Evolutionary conservation across 768 basidiomycete genomes (phyloP), one percentile per base, ranked within the genome.

Genomic region (Boletus sp.): DNA sequence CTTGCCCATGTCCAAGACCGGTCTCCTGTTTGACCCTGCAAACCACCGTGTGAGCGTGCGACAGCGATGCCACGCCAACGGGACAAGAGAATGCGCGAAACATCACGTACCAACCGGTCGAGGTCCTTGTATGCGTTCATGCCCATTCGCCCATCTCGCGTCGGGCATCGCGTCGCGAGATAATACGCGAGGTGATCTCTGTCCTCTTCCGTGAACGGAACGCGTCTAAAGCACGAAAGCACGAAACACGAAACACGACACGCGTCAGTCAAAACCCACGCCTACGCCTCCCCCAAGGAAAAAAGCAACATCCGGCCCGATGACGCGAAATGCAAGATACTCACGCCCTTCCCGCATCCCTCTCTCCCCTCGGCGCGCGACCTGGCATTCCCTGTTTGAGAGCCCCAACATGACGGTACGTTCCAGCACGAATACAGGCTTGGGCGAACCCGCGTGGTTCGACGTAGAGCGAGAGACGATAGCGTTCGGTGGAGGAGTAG

Each of bases 131-230:
- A 87, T 14, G 82, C 53, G 0, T 29, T 65, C 35, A 77, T 79
- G 1, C 85, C 84, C 41, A 67, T 57, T 27, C 84, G 77, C 5
- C 81, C 82, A 11, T 62, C 62, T 7, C 5, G 60, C 62, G 38
- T 58, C 3, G 82, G 81, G 39, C 74, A 77, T 44, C 77, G 67
- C 47, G 58, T 74, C 21, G 83, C 82, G 50, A 86, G 54, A 51
- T 79, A 83, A 63, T 74, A 72, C 5, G 76, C 66, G 2, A 83
- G 74, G 6, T 73, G 56, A 0, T 54, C 53, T 47, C 79, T 75
- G 6, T 83, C 83, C 0, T 76, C 70, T 7, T 55, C 35, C 0
- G 76, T 75, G 54, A 72, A 82, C 14, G 55, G 10, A 1, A 59
- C 40, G 21, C 69, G 69, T 43, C 70, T 70, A 39, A 1, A 32